Percentiles rank a stretch among this genome's conserved stretches.
phyloP scores from a whole-genome alignment of 768 basidiomycete genomes.

The Boletus sp. region DNA sequence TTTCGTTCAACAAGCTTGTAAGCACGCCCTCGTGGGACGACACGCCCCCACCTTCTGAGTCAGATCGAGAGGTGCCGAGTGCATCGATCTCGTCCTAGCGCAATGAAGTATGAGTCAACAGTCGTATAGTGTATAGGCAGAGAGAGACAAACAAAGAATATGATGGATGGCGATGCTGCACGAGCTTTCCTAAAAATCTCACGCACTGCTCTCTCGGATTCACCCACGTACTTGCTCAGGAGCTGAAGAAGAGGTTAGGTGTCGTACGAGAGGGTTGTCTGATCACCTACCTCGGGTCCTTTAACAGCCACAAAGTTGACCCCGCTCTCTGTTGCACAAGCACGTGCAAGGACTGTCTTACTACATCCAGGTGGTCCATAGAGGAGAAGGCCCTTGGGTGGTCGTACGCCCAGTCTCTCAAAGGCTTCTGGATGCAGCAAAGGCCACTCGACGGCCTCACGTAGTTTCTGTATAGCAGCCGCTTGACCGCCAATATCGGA shows the following conservation, averaged over 20 bases:
- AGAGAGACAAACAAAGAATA: slow-evolving; percentile 78
- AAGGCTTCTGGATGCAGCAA: slow-evolving; percentile 85
- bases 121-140: not conserved
- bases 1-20: slow-evolving; percentile 92
- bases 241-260: slow-evolving; percentile 50
- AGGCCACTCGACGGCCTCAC: slow-evolving; percentile 96
- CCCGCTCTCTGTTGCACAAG: slow-evolving; percentile 90
- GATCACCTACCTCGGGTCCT: slow-evolving; percentile 80
- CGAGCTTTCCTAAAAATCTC: slow-evolving; percentile 96
- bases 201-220: slow-evolving; percentile 92
- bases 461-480: slow-evolving; percentile 76
- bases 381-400: slow-evolving; percentile 86
- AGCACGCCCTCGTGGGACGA: slow-evolving; percentile 84
- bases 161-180: slow-evolving; percentile 89
- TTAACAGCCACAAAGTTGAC: slow-evolving; percentile 97
- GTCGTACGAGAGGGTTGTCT: not conserved
- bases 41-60: slow-evolving; percentile 48
- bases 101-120: not conserved
- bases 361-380: slow-evolving; percentile 98
- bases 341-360: slow-evolving; percentile 90
- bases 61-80: slow-evolving; percentile 73
- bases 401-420: slow-evolving; percentile 78
- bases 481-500: slow-evolving; percentile 89
- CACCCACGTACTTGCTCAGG: slow-evolving; percentile 94
- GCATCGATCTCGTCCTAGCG: slow-evolving; percentile 95